Evolutionary conservation across 371 early-diverging fungal genomes (phyloP), one percentile per base, ranked within the genome.

Genomic region (Catenaria anguillulae): DNA sequence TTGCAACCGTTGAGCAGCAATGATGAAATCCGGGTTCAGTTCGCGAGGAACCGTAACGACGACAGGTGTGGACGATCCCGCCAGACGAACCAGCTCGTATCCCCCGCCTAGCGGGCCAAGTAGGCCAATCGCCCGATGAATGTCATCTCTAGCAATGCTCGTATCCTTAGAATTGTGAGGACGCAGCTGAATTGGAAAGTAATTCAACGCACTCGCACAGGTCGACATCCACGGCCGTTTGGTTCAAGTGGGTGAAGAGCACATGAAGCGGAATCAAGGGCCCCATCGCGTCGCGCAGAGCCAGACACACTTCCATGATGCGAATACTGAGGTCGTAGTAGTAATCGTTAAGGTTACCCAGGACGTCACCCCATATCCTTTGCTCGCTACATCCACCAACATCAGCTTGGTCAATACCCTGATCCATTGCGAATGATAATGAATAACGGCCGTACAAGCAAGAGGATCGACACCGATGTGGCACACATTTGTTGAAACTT

Each of bases 311-410:
- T 63, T 93, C 92, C 33, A 89, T 84, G 48, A 92, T 85, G 66
- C 93, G 94, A 26, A 97, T 84, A 1, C 86, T 91, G 8, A 97
- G 77, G 60, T 95, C 95, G 66, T 91, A 93, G 71, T 97, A 97
- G 72, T 95, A 97, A 68, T 96, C 96, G n/a, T 96, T 92, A 0
- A 94, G 84, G 37, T 13, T 24, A 0, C 97, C 97, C 8, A 97
- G 73, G 26, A 94, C 70, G 62, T 91, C 92, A 0, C 90, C 83
- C 92, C 93, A 92, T 89, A 89, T 33, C 93, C 92, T 71, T 96
- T 96, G 65, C 90, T 90, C 31, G 94, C 90, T 88, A 56, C n/a
- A 40, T 40, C 40, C n/a, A n/a, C n/a, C n/a, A n/a, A n/a, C n/a
- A n/a, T n/a, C n/a, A n/a, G n/a, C n/a, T n/a, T n/a, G n/a, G n/a